These are phyloP conservation scores for Boletus coccyginus DNA, from an alignment of 768 basidiomycete species.

Conservation along the genomic window DNA sequence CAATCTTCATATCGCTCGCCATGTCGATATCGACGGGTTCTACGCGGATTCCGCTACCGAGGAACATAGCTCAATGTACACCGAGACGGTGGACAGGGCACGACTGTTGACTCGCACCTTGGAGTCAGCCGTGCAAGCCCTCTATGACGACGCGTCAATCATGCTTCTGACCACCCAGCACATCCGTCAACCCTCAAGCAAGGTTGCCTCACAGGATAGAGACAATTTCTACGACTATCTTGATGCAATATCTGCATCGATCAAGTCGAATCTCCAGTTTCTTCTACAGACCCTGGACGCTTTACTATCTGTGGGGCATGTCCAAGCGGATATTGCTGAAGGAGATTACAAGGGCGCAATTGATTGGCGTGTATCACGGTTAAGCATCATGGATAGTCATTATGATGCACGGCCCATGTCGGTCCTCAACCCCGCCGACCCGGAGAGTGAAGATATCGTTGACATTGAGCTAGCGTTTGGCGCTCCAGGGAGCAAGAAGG, in stretches of 20 bases:
- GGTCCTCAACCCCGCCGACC: slow-evolving; percentile 38
- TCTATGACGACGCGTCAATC: slow-evolving; percentile 68
- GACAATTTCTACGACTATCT: slow-evolving; percentile 40
- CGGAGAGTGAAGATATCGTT: slow-evolving; percentile 51
- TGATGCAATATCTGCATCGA: slow-evolving; percentile 47
- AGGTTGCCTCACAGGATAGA: slow-evolving; percentile 8
- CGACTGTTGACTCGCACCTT: slow-evolving; percentile 64
- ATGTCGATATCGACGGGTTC: slow-evolving; percentile 81
- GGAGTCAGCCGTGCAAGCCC: slow-evolving; percentile 66
- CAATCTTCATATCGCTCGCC: slow-evolving; percentile 75
- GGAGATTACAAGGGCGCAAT: slow-evolving; percentile 74
- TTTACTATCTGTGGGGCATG: slow-evolving; percentile 60
- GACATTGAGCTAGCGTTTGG: slow-evolving; percentile 55
- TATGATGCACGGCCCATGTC: slow-evolving; percentile 44
- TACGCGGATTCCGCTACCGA: slow-evolving; percentile 43
- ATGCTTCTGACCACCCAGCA: slow-evolving; percentile 59
- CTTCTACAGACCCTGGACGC: slow-evolving; percentile 60
- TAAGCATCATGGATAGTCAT: slow-evolving; percentile 57
- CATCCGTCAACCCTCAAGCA: slow-evolving; percentile 17
- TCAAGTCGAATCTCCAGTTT: slow-evolving; percentile 55
- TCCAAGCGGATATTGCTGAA: slow-evolving; percentile 67
- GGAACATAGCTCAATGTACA: slow-evolving; percentile 50
- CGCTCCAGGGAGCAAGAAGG: slow-evolving; percentile 35
- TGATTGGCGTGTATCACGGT: slow-evolving; percentile 72
- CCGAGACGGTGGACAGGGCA: slow-evolving; percentile 66